Conservation (phyloP, 148 eudicot genomes). For the Polygonum maritimum region DNA sequence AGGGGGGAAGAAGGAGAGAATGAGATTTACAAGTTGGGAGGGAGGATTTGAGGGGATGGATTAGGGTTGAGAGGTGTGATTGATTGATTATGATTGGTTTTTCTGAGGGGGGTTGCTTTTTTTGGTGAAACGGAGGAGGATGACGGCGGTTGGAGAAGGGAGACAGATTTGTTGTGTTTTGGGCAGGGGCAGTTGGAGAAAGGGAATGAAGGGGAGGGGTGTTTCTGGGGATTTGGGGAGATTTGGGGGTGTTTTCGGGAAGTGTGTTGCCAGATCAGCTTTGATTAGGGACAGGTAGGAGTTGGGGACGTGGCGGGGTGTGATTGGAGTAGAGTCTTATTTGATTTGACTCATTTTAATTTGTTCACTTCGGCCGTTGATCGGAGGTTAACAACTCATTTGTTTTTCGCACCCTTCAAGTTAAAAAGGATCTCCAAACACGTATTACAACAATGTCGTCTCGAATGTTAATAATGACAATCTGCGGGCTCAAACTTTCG, state of each 20-base stretch:
- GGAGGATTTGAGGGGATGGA: background rate
- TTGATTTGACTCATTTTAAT: background rate
- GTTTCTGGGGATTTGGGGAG: background rate
- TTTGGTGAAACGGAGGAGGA: background rate
- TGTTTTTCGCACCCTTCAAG: too few relatives aligned
- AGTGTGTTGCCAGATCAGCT: background rate
- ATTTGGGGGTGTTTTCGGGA: background rate
- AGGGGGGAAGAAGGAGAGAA: background rate
- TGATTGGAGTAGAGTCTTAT: background rate
- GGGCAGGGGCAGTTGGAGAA: background rate
- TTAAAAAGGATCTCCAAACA: too few relatives aligned
- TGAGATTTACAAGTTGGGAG: background rate
- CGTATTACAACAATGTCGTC: too few relatives aligned
- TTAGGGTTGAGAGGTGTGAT: background rate
- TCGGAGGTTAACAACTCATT: too few relatives aligned
- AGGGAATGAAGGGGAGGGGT: background rate
- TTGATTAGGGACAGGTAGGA: background rate
- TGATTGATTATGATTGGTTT: slow-evolving; percentile 1
- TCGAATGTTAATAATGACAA: too few relatives aligned
- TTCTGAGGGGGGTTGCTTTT: background rate
- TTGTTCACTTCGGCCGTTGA: background rate
- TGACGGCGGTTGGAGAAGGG: slow-evolving; percentile 8
- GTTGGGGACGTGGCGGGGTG: background rate
- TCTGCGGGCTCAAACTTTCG: too few relatives aligned
- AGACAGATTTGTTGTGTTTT: background rate